These are phyloP conservation scores for Mycosphaerella arachidis DNA, from an alignment of 2,329 filamentous ascomycete genomes.

Conservation along the genomic window DNA sequence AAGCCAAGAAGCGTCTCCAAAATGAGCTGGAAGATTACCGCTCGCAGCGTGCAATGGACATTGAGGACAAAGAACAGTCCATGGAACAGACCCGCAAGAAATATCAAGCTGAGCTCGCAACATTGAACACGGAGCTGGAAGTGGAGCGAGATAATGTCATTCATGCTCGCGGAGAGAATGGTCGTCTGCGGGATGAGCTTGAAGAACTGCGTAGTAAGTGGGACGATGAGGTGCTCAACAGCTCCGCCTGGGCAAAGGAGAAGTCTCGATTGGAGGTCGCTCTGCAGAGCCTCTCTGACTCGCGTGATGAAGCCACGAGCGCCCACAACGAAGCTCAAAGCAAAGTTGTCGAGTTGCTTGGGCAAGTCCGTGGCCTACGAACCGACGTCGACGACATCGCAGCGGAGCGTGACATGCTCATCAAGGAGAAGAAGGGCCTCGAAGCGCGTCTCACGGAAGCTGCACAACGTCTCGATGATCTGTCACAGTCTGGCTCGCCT, in stretches of 20 bases:
- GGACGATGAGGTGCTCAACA: conserved; percentile 97
- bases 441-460: conserved; percentile 83
- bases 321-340: conserved; percentile 93
- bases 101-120: conserved; percentile 89
- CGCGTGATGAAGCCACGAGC: conserved; percentile 86
- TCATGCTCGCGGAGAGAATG: conserved; percentile 77
- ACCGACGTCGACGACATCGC: conserved; percentile 80
- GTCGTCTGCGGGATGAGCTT: conserved; percentile 86
- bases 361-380: conserved; percentile 80
- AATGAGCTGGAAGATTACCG: conserved; percentile 97
- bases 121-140: conserved; percentile 86
- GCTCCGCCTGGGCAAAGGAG: conserved; percentile 97
- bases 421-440: conserved; percentile 84
- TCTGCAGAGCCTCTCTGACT: conserved; percentile 79
- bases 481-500: conserved; percentile 71
- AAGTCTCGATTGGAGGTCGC: conserved; percentile 88
- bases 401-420: conserved; percentile 75
- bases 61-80: conserved; percentile 92
- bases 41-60: conserved; percentile 88
- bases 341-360: conserved; percentile 84
- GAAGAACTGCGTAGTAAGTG: conserved; percentile 93
- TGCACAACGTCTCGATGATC: conserved; percentile 80
- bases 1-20: conserved; percentile 89
- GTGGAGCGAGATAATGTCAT: conserved; percentile 86
- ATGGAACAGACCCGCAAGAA: conserved; percentile 98